Conservation (phyloP, 2,329 filamentous ascomycete genomes). For the Xylaria hypoxylon region DNA sequence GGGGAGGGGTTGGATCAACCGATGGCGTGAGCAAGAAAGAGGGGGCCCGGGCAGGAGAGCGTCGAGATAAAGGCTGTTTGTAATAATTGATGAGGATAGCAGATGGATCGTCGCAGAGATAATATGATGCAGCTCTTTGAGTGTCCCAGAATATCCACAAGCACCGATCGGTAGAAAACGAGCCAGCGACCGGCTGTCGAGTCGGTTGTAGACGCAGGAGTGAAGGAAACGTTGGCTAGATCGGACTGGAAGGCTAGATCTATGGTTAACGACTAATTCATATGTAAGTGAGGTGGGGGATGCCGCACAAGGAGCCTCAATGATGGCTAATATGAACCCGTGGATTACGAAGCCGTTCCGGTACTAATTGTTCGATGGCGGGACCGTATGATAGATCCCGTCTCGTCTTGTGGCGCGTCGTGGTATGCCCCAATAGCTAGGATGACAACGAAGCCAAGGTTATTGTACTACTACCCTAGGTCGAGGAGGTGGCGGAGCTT, state of each 20-base stretch:
- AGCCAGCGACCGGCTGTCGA: slow-evolving; percentile 5
- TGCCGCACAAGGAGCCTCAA: slow-evolving; percentile 6
- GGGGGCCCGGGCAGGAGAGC: not conserved
- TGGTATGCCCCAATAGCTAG: not conserved
- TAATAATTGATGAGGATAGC: not conserved
- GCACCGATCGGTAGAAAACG: slow-evolving; percentile 1
- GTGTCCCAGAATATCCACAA: not conserved
- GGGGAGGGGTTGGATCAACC: not conserved
- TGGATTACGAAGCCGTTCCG: not conserved
- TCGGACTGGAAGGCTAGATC: slow-evolving; percentile 11
- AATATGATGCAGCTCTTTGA: slow-evolving; percentile 9
- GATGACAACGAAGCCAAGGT: not conserved
- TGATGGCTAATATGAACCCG: not conserved
- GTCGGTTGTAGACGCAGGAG: not conserved
- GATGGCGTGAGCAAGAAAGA: slow-evolving; percentile 1
- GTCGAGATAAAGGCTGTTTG: slow-evolving; percentile 9
- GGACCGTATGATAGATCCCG: not conserved
- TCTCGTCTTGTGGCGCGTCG: slow-evolving; percentile 9
- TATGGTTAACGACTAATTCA: slow-evolving; percentile 13
- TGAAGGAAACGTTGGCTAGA: not conserved
- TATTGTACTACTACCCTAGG: not conserved
- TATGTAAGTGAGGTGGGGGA: not conserved
- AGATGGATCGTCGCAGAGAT: not conserved
- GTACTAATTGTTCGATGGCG: not conserved
- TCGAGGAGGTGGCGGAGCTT: slow-evolving; percentile 7